These are phyloP conservation scores for Termitomyces sp. DNA, from an alignment of 768 basidiomycete species.

Conservation along the genomic window DNA sequence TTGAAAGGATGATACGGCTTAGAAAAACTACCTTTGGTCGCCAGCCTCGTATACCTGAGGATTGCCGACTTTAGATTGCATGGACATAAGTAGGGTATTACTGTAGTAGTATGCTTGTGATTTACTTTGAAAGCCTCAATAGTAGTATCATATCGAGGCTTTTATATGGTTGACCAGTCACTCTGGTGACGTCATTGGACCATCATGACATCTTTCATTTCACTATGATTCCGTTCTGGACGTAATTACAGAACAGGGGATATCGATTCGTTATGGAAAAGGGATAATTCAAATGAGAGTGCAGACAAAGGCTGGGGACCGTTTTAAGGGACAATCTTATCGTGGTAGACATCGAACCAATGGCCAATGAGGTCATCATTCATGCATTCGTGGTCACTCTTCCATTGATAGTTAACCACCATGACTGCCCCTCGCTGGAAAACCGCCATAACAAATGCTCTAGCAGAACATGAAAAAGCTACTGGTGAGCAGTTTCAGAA, in stretches of 20 bases:
- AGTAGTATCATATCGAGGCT: too few species aligned
- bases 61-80: constrained; percentile 51
- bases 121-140: too few species aligned
- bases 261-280: too few species aligned
- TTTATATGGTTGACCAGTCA: not conserved
- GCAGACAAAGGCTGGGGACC: too few species aligned
- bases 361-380: constrained; percentile 1
- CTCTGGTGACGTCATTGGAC: not conserved
- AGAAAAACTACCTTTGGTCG: constrained; percentile 38
- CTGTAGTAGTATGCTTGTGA: not conserved
- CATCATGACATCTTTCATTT: not conserved
- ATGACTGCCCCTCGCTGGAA: constrained; percentile 42
- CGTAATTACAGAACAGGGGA: too few species aligned
- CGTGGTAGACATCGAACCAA: too few species aligned
- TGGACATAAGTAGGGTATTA: constrained; percentile 12
- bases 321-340: not conserved
- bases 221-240: too few species aligned
- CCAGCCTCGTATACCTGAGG: constrained; percentile 42
- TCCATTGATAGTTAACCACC: constrained; percentile 15
- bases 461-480: constrained; percentile 35
- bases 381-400: not conserved
- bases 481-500: constrained; percentile 26
- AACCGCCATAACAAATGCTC: constrained; percentile 36
- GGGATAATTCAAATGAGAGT: too few species aligned
- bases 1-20: too few species aligned